Evolutionary conservation across 306 rosid genomes (phyloP).

Genomic region (Cucurbita pepo): DNA sequence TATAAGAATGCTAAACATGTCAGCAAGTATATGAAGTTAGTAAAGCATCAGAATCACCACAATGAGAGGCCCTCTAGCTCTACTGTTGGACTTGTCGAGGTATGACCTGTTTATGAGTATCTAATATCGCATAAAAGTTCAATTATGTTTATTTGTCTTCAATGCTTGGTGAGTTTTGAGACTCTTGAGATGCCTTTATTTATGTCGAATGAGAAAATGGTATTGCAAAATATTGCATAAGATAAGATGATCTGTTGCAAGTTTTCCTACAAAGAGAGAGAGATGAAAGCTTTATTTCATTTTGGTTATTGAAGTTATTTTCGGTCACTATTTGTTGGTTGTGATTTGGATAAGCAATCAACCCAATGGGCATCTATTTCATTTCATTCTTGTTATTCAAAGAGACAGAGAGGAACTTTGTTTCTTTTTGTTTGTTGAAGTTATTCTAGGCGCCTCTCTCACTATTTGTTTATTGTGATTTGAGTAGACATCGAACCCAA

Average conservation of each 20-base stretch:
- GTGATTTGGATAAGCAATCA: neutral
- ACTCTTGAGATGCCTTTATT: neutral
- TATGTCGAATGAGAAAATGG: neutral
- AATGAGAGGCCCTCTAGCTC: slow-evolving; percentile 10
- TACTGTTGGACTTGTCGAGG: slow-evolving; percentile 19
- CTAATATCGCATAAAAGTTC: neutral
- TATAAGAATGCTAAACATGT: slow-evolving; percentile 63
- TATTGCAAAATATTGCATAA: neutral
- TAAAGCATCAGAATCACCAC: slow-evolving; percentile 33
- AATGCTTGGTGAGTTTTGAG: neutral
- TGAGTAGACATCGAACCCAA: neutral
- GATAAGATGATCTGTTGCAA: neutral
- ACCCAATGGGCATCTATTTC: neutral
- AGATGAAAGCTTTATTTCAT: neutral
- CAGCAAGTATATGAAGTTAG: slow-evolving; percentile 52
- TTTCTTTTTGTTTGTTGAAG: neutral
- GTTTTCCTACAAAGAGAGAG: neutral
- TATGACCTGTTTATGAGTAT: slow-evolving; percentile 8
- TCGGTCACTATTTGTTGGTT: neutral
- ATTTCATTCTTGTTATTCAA: neutral
- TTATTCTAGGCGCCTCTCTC: neutral
- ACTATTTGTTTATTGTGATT: neutral
- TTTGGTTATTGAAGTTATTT: neutral
- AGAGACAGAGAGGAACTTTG: neutral
- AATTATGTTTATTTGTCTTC: neutral